Evolutionary conservation across 345 rosid genomes (phyloP), one percentile per base, ranked within the genome.

Genomic region (Ceriops zippeliana): DNA sequence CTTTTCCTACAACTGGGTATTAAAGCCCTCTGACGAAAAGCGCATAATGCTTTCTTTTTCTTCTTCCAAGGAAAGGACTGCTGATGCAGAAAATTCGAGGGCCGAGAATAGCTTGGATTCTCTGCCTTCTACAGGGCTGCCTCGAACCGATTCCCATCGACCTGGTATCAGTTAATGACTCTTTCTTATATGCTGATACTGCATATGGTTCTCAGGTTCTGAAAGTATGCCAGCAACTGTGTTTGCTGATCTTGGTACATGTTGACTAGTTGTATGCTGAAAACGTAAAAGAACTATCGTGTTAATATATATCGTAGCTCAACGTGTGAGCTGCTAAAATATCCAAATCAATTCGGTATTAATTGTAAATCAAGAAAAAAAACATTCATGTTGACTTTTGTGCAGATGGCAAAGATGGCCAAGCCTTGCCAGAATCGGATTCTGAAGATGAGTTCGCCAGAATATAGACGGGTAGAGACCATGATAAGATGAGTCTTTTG

Each of bases 361-460:
- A 11, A 38, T 42, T 13, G 4, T 42, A 42, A 13, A 13, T 42
- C 17, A 42, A 42, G 1, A 42, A 42, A 3, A 11, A 42, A 42
- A 42, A 42, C 1, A 42, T 13, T 42, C 5, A 42, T 11, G 49
- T 17, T 3, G 17, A 17, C 49, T 3, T 42, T 13, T 42, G 22
- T 24, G 70, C 75, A 76, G 83, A 61, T 7, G 66, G 68, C 65
- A 68, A 58, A 57, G 74, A 68, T 13, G 15, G 58, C n/a, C 68
- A 28, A 52, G 9, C 57, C 11, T 13, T 52, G 54, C 52, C 8
- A 22, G 67, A 13, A 37, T 52, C 75, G 17, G 70, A 73, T 11
- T 79, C 76, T 1, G 77, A 75, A 17, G 82, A 75, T 52, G 82
- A 78, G 67, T 80, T 77, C 73, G 63, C 21, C 19, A 80, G 69